These are phyloP conservation scores for Pugionium cornutum DNA, from an alignment of 345 rosid genomes.

Conservation along the genomic window DNA sequence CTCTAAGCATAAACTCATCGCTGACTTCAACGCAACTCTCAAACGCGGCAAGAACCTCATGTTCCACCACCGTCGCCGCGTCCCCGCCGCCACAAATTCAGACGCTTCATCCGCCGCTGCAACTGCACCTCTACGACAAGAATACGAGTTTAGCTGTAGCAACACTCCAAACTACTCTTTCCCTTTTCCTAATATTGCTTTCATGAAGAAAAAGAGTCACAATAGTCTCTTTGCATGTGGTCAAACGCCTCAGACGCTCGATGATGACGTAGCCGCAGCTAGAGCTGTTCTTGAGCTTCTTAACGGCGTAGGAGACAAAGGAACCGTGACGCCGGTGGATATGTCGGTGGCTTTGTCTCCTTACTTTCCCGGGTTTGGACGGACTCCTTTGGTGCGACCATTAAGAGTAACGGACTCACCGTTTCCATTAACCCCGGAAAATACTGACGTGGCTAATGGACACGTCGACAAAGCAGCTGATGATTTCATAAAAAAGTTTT, in stretches of 20 bases:
- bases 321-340: conserved; percentile 39
- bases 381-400: conserved; percentile 74
- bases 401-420: conserved; percentile 95
- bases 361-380: conserved; percentile 71
- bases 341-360: conserved; percentile 77
- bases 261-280: conserved; percentile 57
- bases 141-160: conserved; percentile 96
- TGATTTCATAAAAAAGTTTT: conserved; percentile 83
- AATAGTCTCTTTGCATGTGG: conserved; percentile 58
- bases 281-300: conserved; percentile 63
- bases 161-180: conserved; percentile 73
- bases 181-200: conserved; percentile 42
- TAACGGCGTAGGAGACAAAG: conserved; percentile 39
- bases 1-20: conserved; percentile 58
- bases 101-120: conserved; percentile 35
- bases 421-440: conserved; percentile 61
- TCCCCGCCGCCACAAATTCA: conserved; percentile 21
- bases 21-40: conserved; percentile 71
- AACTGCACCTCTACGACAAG: conserved; percentile 44
- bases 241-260: conserved; percentile 59
- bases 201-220: conserved; percentile 45
- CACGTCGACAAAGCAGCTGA: conserved; percentile 72
- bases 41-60: conserved; percentile 84
- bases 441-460: conserved; percentile 51
- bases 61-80: conserved; percentile 49